These are phyloP conservation scores for Fusarium duplospermum DNA, from an alignment of 2,329 filamentous ascomycete species.

Conservation along the genomic window DNA sequence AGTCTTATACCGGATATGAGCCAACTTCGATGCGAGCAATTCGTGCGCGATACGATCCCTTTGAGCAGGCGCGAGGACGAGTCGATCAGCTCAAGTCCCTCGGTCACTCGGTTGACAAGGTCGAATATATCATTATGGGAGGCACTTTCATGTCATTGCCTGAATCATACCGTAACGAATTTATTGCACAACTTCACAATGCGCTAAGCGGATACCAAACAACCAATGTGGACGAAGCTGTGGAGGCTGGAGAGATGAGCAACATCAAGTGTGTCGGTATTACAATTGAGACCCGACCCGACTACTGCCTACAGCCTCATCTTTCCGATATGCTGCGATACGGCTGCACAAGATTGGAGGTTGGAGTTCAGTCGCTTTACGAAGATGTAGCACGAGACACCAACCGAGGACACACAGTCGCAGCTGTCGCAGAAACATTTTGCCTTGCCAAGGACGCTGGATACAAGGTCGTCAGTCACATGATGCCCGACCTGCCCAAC, in stretches of 20 bases:
- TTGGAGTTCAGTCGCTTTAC: constrained; percentile 96
- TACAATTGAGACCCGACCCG: constrained; percentile 96
- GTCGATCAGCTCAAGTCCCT: constrained; percentile 97
- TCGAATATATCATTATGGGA: constrained; percentile 99
- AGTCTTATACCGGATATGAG: constrained; percentile 98
- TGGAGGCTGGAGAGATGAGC: constrained; percentile 94
- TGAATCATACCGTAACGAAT: constrained; percentile 88
- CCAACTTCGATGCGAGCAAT: constrained; percentile 99
- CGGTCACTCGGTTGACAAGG: constrained; percentile 97
- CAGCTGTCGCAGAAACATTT: constrained; percentile 95
- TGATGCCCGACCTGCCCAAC: constrained; percentile 99
- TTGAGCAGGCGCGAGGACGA: constrained; percentile 94
- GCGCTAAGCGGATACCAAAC: constrained; percentile 96
- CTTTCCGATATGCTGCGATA: constrained; percentile 97
- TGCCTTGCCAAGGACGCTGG: constrained; percentile 97
- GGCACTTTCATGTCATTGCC: constrained; percentile 98
- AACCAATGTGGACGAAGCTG: constrained; percentile 93
- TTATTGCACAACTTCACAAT: constrained; percentile 96
- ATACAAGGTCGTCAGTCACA: constrained; percentile 98
- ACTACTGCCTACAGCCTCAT: constrained; percentile 97
- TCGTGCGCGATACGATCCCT: constrained; percentile 95
- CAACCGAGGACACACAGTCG: constrained; percentile 95
- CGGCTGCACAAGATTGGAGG: constrained; percentile 92
- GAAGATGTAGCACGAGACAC: constrained; percentile 99
- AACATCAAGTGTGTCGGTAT: constrained; percentile 98